A percentile compares a stretch with the other conserved stretches of the same genome.
Conservation (phyloP, 768 basidiomycete species). For the Tulasnella sp. region DNA sequence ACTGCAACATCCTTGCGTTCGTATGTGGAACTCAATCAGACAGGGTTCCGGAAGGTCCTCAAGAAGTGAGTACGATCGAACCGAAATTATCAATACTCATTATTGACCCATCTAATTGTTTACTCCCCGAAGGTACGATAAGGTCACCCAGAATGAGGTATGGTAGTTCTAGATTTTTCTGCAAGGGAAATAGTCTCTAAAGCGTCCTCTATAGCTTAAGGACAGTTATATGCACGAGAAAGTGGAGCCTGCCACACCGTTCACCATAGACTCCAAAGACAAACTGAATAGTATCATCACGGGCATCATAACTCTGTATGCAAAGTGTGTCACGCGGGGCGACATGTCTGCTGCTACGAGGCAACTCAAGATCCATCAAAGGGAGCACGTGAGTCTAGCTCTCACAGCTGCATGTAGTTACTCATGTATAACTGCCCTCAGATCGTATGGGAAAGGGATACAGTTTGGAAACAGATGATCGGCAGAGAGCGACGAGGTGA, state of each 20-base stretch:
- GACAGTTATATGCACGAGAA: slow-evolving; percentile 60
- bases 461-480: slow-evolving; percentile 96
- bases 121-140: slow-evolving; percentile 62
- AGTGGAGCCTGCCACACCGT: slow-evolving; percentile 61
- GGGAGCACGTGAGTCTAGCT: slow-evolving; percentile 50
- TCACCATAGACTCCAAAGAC: slow-evolving; percentile 52
- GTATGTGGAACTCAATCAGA: slow-evolving; percentile 85
- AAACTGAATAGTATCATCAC: slow-evolving; percentile 47
- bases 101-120: not conserved
- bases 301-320: slow-evolving; percentile 60
- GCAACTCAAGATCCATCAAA: slow-evolving; percentile 75
- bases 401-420: not conserved
- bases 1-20: slow-evolving; percentile 65
- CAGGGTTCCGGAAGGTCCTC: slow-evolving; percentile 88
- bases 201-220: slow-evolving; percentile 44
- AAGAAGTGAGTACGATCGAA: slow-evolving; percentile 58
- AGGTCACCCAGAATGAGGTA: slow-evolving; percentile 62
- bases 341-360: slow-evolving; percentile 60
- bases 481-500: slow-evolving; percentile 66
- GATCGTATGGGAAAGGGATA: slow-evolving; percentile 95
- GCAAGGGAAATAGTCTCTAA: not conserved
- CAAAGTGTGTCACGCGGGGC: slow-evolving; percentile 72
- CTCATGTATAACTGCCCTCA: slow-evolving; percentile 16
- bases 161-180: not conserved
- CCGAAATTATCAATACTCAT: not conserved